Percentiles rank a stretch among this genome's conserved stretches.
Evolutionary conservation across 2,329 filamentous ascomycete genomes (phyloP).

Genomic region (Beauveria sp.): DNA sequence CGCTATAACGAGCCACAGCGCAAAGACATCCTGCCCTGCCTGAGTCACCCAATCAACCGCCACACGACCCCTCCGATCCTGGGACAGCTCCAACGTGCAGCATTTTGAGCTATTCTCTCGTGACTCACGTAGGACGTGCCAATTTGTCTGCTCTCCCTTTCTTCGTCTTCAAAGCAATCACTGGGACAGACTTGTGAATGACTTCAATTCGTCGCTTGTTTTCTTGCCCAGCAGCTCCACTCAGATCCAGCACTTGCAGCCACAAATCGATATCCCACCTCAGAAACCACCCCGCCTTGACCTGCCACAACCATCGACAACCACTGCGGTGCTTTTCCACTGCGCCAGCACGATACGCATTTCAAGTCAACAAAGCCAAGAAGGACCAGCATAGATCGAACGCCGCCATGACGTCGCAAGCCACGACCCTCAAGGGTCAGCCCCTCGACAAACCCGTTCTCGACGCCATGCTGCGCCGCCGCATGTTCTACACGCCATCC

Average conservation of each 20-base stretch:
- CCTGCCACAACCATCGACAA: not conserved
- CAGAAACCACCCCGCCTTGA: constrained; percentile 7
- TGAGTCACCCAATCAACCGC: constrained; percentile 6
- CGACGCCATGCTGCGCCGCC: constrained; percentile 78
- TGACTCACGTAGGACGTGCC: constrained; percentile 3
- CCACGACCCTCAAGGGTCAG: constrained; percentile 80
- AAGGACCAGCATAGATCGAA: constrained; percentile 18
- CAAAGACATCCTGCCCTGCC: not conserved
- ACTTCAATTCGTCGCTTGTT: constrained; percentile 1
- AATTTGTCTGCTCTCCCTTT: not conserved
- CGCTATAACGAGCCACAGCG: no score
- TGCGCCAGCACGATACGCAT: constrained; percentile 23
- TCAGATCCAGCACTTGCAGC: not conserved
- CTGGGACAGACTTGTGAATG: constrained; percentile 2
- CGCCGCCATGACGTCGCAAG: constrained; percentile 38
- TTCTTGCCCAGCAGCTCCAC: not conserved
- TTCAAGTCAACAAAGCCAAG: constrained; percentile 20
- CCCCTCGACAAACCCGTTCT: constrained; percentile 75
- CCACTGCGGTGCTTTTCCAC: constrained; percentile 22
- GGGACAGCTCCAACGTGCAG: not conserved
- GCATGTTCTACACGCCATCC: constrained; percentile 88
- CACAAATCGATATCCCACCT: constrained; percentile 3
- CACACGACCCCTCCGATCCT: constrained; percentile 2
- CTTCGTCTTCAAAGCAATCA: not conserved
- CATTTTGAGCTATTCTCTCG: not conserved